Evolutionary conservation across 345 rosid species (phyloP).

Genomic region (Dovyalis caffra): DNA sequence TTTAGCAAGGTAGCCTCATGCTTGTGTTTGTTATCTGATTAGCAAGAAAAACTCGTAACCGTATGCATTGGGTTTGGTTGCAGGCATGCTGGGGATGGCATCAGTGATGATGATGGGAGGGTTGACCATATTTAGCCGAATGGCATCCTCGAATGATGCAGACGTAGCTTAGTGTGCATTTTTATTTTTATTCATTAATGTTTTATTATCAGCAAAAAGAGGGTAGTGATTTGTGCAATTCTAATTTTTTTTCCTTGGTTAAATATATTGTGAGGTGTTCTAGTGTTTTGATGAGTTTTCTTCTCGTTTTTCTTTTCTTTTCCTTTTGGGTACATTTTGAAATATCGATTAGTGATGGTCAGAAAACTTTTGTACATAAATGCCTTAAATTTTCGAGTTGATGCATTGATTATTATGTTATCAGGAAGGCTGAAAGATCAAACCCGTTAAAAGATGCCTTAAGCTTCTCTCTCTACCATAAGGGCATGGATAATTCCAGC

Average conservation of each 20-base stretch:
- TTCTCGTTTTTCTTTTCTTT: constrained; percentile 1
- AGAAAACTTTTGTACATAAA: not conserved
- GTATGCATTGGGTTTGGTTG: constrained; percentile 19
- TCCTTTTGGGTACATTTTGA: constrained; percentile 13
- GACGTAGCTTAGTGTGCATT: constrained; percentile 38
- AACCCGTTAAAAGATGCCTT: not conserved
- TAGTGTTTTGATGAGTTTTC: constrained; percentile 32
- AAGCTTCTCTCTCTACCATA: not conserved
- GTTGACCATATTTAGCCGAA: constrained; percentile 44
- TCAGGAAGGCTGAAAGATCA: not conserved
- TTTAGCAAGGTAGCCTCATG: not conserved
- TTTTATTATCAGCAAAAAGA: constrained; percentile 14
- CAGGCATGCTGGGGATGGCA: constrained; percentile 85
- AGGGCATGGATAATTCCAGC: not conserved
- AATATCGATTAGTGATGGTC: not conserved
- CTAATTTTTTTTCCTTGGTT: not conserved
- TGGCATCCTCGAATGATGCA: constrained; percentile 4
- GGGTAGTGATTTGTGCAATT: constrained; percentile 29
- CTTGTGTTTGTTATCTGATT: not conserved
- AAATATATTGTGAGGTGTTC: constrained; percentile 22
- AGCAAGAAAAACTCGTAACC: not conserved
- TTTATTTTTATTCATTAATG: constrained; percentile 12
- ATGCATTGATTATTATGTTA: not conserved
- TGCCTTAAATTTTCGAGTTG: not conserved
- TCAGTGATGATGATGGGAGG: constrained; percentile 56